Evolutionary conservation across 2,329 filamentous ascomycete species (phyloP).

Genomic region (Thielaviopsis populi): DNA sequence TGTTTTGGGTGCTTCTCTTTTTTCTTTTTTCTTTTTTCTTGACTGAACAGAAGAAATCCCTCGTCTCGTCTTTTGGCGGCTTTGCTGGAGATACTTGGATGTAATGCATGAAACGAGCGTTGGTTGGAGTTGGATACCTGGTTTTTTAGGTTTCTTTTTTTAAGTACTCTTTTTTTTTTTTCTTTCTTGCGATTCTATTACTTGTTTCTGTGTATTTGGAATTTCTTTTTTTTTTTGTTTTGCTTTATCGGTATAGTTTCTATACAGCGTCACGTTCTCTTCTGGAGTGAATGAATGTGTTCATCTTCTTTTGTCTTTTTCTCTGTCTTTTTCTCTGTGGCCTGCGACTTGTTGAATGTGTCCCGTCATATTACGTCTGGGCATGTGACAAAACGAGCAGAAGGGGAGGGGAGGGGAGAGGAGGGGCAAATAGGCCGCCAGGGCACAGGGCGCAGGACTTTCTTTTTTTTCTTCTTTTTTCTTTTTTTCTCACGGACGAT

Average conservation of each 20-base stretch:
- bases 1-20: not conserved
- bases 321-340: not conserved
- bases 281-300: not conserved
- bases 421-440: not conserved
- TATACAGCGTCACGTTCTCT: not conserved
- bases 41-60: not conserved
- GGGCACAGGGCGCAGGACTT: not conserved
- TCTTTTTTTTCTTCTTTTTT: not conserved
- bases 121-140: conserved; percentile 4
- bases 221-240: not conserved
- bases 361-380: not conserved
- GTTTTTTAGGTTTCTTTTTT: not conserved
- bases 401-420: not conserved
- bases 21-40: not conserved
- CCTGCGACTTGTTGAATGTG: not conserved
- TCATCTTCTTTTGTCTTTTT: not conserved
- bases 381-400: not conserved
- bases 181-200: not conserved
- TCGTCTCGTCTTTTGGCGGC: conserved; percentile 2
- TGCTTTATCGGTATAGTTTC: not conserved
- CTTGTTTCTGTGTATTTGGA: not conserved
- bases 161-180: not conserved
- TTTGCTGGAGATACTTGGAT: conserved; percentile 2
- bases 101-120: conserved; percentile 5
- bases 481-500: not conserved